Conservation (phyloP, 768 basidiomycete species). For the Cystoderma amianthinum region DNA sequence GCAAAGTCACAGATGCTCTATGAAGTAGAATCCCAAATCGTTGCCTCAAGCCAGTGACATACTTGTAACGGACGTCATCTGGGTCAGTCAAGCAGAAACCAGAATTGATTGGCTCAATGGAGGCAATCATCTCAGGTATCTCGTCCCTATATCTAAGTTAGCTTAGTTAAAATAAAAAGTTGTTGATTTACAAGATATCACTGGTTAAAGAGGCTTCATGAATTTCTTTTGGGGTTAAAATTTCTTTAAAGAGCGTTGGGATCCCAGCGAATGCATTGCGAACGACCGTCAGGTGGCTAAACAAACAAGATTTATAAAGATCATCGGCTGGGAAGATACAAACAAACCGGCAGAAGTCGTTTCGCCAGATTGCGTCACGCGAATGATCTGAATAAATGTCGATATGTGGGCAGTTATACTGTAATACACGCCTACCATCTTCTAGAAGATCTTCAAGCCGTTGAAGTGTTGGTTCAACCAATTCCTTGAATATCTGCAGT, state of each 20-base stretch:
- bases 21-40: slow-evolving; percentile 70
- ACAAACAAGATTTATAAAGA: neutral
- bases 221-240: slow-evolving; percentile 42
- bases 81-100: slow-evolving; percentile 66
- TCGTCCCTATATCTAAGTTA: slow-evolving; percentile 42
- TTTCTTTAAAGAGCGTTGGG: slow-evolving; percentile 56
- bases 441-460: slow-evolving; percentile 51
- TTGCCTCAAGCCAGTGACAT: slow-evolving; percentile 45
- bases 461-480: slow-evolving; percentile 58
- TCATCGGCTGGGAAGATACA: neutral
- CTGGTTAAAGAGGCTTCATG: slow-evolving; percentile 36
- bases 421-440: slow-evolving; percentile 29
- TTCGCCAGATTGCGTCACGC: slow-evolving; percentile 66
- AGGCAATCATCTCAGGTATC: slow-evolving; percentile 71
- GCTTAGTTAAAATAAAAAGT: neutral
- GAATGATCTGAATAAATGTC: slow-evolving; percentile 23
- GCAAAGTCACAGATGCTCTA: slow-evolving; percentile 57
- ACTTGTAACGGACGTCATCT: slow-evolving; percentile 56
- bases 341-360: slow-evolving; percentile 78
- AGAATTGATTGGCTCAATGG: slow-evolving; percentile 51
- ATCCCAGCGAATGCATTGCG: slow-evolving; percentile 73
- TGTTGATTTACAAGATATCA: slow-evolving; percentile 61
- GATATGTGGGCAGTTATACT: no score
- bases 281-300: slow-evolving; percentile 62
- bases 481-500: slow-evolving; percentile 56